phyloP scores from a whole-genome alignment of 495 filamentous ascomycete species.

The Talaromyces borbonicus region DNA sequence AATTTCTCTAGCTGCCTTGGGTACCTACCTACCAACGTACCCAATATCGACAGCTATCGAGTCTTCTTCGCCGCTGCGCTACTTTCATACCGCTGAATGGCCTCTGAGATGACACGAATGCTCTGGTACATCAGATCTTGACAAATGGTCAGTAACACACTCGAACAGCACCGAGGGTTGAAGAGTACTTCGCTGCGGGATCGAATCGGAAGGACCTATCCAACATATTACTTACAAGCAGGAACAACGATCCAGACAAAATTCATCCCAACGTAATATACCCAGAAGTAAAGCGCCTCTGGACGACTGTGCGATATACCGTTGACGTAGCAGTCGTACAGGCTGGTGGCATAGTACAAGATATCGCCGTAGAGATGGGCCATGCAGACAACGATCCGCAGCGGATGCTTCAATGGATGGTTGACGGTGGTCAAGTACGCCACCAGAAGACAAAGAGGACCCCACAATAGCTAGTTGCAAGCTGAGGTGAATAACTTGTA shows the following conservation, averaged over 20 bases:
- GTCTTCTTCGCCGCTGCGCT: constrained; percentile 25
- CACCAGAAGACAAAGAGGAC: constrained; percentile 64
- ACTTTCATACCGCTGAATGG: constrained; percentile 32
- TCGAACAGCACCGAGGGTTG: no score
- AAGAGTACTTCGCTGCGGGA: no score
- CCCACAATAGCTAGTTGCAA: constrained; percentile 53
- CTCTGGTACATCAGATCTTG: constrained; percentile 47
- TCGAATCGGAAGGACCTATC: no score
- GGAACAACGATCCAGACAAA: constrained; percentile 79
- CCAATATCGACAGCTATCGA: not conserved
- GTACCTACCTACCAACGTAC: no score
- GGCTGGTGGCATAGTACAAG: constrained; percentile 76
- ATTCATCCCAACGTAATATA: constrained; percentile 82
- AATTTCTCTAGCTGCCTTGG: no score
- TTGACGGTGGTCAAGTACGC: constrained; percentile 49
- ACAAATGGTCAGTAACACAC: constrained; percentile 27
- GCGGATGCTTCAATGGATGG: constrained; percentile 55
- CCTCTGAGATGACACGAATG: constrained; percentile 34
- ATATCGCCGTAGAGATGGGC: constrained; percentile 81
- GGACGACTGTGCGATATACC: constrained; percentile 58
- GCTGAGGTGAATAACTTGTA: not conserved
- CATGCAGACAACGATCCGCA: constrained; percentile 63
- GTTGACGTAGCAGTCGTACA: constrained; percentile 52
- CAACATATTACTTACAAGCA: constrained; percentile 29
- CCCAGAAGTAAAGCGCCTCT: constrained; percentile 76